Percentiles rank a stretch among this genome's conserved stretches.
Conservation (phyloP, 176 grass and related monocot genomes). For the Oryza glumipatula region DNA sequence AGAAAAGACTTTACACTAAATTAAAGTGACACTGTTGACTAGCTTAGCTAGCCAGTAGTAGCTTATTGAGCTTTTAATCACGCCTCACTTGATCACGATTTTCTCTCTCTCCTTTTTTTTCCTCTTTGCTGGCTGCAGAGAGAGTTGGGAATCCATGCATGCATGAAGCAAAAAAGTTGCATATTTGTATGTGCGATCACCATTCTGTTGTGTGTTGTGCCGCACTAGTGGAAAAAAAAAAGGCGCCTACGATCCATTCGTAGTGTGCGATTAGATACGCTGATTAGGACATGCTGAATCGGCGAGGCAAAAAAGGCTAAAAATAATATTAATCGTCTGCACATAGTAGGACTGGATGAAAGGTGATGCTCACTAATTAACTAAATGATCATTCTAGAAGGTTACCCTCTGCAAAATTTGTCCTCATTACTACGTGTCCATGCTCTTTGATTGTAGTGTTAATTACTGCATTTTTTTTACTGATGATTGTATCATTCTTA, state of each 20-base stretch:
- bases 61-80: not conserved
- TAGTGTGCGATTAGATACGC: constrained; percentile 55
- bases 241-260: constrained; percentile 43
- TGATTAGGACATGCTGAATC: constrained; percentile 57
- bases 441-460: not conserved
- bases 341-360: not conserved
- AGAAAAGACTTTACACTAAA: not conserved
- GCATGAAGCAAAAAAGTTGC: constrained; percentile 33
- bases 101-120: not conserved
- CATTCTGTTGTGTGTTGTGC: constrained; percentile 27
- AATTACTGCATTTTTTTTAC: not conserved
- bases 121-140: not conserved
- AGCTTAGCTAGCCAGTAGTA: not conserved
- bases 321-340: not conserved
- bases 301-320: not conserved
- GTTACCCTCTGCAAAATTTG: constrained; percentile 18
- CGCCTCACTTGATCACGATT: not conserved
- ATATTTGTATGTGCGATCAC: not conserved
- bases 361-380: not conserved
- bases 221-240: constrained; percentile 25
- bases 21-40: constrained; percentile 34
- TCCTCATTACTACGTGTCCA: not conserved
- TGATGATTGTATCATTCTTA: not conserved
- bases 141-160: not conserved
- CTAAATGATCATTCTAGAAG: constrained; percentile 13